These are phyloP conservation scores for Barnettozyma sp. DNA, from an alignment of 805 yeast species.

Conservation along the genomic window DNA sequence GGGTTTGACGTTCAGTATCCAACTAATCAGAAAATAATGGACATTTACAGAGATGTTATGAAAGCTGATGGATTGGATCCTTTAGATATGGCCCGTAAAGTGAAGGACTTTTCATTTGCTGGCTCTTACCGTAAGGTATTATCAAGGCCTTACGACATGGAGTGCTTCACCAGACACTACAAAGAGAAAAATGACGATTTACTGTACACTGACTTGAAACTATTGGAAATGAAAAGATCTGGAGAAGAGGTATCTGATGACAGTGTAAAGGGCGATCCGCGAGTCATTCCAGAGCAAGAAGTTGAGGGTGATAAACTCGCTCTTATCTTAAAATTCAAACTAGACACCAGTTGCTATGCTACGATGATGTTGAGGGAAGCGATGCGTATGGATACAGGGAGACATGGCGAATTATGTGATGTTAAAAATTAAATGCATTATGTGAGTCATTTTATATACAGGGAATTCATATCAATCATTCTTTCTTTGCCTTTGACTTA, in stretches of 20 bases:
- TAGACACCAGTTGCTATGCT: conserved; percentile 88
- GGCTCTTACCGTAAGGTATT: conserved; percentile 82
- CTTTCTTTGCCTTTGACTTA: conserved; percentile 4
- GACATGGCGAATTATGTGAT: conserved; percentile 42
- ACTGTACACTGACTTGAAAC: conserved; percentile 70
- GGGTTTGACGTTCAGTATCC: conserved; percentile 93
- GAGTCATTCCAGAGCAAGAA: conserved; percentile 13
- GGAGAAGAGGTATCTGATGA: conserved; percentile 17
- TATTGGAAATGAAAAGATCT: conserved; percentile 31
- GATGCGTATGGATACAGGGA: conserved; percentile 68
- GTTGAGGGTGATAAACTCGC: conserved; percentile 48
- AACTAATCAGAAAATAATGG: conserved; percentile 47
- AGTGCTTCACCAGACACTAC: conserved; percentile 58
- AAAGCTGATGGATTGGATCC: conserved; percentile 78
- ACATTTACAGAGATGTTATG: conserved; percentile 69
- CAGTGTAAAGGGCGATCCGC: background rate
- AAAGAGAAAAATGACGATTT: conserved; percentile 59
- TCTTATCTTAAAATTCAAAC: conserved; percentile 63
- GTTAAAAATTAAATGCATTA: conserved; percentile 23
- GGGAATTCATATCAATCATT: background rate
- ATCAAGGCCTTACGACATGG: conserved; percentile 56
- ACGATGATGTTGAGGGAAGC: conserved; percentile 95
- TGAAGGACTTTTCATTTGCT: conserved; percentile 82
- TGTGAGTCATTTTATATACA: conserved; percentile 1
- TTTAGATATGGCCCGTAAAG: conserved; percentile 71